Conservation (phyloP, 352 stramenopile species). For the Pythium myriotylum region DNA sequence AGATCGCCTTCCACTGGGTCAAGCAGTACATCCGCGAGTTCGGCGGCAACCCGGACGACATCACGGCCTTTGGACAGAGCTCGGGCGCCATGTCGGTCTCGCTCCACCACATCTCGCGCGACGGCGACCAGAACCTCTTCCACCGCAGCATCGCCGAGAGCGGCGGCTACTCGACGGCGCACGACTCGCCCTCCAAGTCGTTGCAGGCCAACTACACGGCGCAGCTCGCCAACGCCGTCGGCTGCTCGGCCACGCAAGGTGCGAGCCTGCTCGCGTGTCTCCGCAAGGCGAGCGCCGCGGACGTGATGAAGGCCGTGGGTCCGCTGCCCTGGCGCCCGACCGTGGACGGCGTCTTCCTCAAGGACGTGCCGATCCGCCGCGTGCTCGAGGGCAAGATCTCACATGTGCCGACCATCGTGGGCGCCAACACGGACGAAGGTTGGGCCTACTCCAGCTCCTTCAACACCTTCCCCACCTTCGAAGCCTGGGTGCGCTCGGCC, state of each 20-base stretch:
- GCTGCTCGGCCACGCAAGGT: too few relatives aligned
- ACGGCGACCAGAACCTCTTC: constrained; percentile 8
- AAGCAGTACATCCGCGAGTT: too few relatives aligned
- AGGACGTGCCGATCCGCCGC: background rate
- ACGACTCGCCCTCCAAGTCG: background rate
- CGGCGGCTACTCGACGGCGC: background rate
- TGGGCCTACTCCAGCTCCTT: background rate
- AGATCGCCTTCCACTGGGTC: too few relatives aligned
- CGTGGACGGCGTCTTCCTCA: constrained; percentile 2
- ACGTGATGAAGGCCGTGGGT: background rate
- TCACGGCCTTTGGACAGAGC: too few relatives aligned
- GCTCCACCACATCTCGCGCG: background rate
- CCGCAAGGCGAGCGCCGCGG: too few relatives aligned
- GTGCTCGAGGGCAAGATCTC: background rate
- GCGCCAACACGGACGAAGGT: constrained; percentile 15
- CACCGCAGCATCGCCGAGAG: constrained; percentile 4
- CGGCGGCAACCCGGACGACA: too few relatives aligned
- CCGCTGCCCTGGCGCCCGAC: constrained; percentile 6
- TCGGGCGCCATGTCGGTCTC: background rate
- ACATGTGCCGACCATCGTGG: constrained; percentile 4
- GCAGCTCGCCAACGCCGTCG: background rate
- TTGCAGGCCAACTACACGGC: background rate
- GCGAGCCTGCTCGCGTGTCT: too few relatives aligned
- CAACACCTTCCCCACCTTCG: background rate
- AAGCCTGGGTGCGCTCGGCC: too few relatives aligned